Evolutionary conservation across 345 rosid species (phyloP), one percentile per base, ranked within the genome.

Genomic region (Citropsis articulata): DNA sequence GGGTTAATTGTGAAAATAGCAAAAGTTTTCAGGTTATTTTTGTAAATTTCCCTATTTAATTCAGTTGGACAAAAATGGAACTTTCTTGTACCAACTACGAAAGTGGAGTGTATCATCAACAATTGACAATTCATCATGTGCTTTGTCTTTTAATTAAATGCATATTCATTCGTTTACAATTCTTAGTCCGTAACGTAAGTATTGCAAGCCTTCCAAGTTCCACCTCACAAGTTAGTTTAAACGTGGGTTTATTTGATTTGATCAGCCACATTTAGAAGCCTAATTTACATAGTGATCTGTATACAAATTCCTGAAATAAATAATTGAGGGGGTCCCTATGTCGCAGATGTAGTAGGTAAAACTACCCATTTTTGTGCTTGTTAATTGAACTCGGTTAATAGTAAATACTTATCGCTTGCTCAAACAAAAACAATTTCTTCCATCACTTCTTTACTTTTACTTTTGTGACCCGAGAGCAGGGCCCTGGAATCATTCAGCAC

Each of bases 271-370:
- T 42, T 42, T 5, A 66, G 8, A 66, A 70, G 40, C 16, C 40
- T 16, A 28, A 28, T 7, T 63, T 21, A 72, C 50, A 48, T 27
- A 12, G 2, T 48, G 25, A 48, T 70, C 18, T 28, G 16, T 18
- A 19, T 27, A 28, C 2, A 28, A 28, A 14, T 14, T 27, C 30
- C 6, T n/a, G 35, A 5, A 71, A 33, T 13, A 28, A 71, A 62
- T 27, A 19, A 21, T 35, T 8, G 0, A 13, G 25, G 36, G 79
- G 76, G 68, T 56, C 77, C 53, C 77, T 31, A 14, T 10, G 48
- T 10, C 50, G 50, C 19, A 30, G 7, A 65, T 35, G 70, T 10
- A 62, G 61, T 77, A 72, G 78, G 80, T 81, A 73, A 77, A 66
- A 81, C 83, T 22, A 57, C 57, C 53, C 31, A 42, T 55, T 64